Base-by-base conservation (phyloP, 192 early-diverging fungal genomes). In the Backusella mclennaniae region DNA sequence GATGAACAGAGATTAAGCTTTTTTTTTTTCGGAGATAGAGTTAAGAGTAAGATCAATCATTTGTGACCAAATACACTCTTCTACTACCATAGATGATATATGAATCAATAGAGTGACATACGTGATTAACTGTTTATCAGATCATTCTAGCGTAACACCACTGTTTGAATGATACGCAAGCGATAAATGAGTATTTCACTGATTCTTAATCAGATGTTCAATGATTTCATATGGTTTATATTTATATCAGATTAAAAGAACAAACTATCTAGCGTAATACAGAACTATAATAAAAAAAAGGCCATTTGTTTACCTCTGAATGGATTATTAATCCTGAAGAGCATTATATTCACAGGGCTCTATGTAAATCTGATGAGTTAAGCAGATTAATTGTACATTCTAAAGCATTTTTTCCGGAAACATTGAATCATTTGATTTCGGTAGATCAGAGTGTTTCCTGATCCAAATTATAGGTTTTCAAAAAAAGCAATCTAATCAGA, bases 401-500 rank as follows among this genome's bases (percentile, higher is more conserved):
- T 56, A 56, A 56, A 17, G 7, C 2, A 12, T 1, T 53, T 53
- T 53, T 53, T 9, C 21, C 17, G 23, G 11, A 59, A 23, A 49
- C 9, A 59, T 23, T 23, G 9, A 9, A 59, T 59, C 23, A 59
- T 59, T 59, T 59, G 23, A 59, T 59, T 26, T 59, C 6, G 6
- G 17, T 59, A 59, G 6, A 49, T 44, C 42, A 44, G 42, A 44
- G 15, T 44, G 14, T 49, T n/a, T 49, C 19, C 46, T 49, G 46
- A 49, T 49, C 46, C 46, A 49, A 49, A 19, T 49, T 49, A 6
- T 49, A 49, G 19, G 46, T 6, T 49, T 63, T 63, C 23, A 59
- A 59, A 59, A 56, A 56, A 56, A 56, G 17, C 26, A 70, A 70
- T 23, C n/a, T 23, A 63, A 63, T 49, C 46, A 63, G 26, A 63